These are phyloP conservation scores for Camellia japonica DNA, from an alignment of 148 eudicot genomes.

Conservation along the genomic window DNA sequence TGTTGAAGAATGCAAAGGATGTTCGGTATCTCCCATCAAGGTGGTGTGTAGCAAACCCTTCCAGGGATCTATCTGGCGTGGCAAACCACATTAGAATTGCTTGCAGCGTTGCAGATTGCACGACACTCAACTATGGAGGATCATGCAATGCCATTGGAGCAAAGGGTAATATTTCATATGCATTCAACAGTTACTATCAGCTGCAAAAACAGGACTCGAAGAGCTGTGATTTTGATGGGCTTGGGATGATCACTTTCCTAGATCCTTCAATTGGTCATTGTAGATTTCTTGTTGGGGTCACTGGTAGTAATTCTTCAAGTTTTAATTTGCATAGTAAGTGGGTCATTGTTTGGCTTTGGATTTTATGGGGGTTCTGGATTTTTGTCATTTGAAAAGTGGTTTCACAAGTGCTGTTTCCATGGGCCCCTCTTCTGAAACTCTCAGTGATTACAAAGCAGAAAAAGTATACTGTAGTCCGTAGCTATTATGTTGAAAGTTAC, in stretches of 20 bases:
- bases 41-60: constrained; percentile 80
- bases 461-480: no score
- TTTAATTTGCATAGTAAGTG: constrained; percentile 13
- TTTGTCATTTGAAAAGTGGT: constrained; percentile 26
- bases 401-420: constrained; percentile 17
- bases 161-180: constrained; percentile 78
- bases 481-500: no score
- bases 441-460: no score
- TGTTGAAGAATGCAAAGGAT: constrained; percentile 60
- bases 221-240: constrained; percentile 86
- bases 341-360: constrained; percentile 13
- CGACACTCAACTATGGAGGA: constrained; percentile 67
- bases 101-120: constrained; percentile 74
- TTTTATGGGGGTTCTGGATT: constrained; percentile 26
- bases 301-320: constrained; percentile 35
- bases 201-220: constrained; percentile 54
- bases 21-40: constrained; percentile 70
- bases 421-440: constrained; percentile 1
- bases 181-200: constrained; percentile 87
- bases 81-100: constrained; percentile 59
- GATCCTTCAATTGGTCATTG: constrained; percentile 80
- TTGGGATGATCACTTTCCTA: constrained; percentile 73
- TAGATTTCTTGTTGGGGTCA: constrained; percentile 70
- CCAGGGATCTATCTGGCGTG: constrained; percentile 51
- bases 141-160: constrained; percentile 72